Evolutionary conservation across 306 rosid species (phyloP).

Genomic region (Calophaca sinica): DNA sequence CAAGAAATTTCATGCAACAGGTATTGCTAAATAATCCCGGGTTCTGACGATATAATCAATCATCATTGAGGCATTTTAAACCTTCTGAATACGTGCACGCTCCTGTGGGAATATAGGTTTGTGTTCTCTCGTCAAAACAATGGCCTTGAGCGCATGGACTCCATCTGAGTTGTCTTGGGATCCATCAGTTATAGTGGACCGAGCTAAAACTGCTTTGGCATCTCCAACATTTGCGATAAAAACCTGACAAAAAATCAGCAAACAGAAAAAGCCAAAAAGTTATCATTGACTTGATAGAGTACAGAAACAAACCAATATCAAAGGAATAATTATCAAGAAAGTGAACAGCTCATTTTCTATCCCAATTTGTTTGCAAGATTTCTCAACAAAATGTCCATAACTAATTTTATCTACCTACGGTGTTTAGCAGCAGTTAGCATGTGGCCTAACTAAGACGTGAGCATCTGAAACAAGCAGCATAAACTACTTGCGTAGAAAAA

Average conservation of each 20-base stretch:
- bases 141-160: constrained; percentile 67
- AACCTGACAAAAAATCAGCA: constrained; percentile 59
- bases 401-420: constrained; percentile 21
- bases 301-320: constrained; percentile 22
- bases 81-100: constrained; percentile 92
- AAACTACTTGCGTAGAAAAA: not conserved
- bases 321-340: constrained; percentile 13
- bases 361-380: constrained; percentile 19
- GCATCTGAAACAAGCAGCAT: constrained; percentile 20
- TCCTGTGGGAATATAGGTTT: constrained; percentile 89
- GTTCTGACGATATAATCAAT: constrained; percentile 30
- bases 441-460: not conserved
- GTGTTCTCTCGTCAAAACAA: constrained; percentile 92
- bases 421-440: constrained; percentile 3
- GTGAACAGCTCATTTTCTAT: not conserved
- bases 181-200: constrained; percentile 60
- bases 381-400: not conserved
- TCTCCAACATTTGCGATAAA: constrained; percentile 88
- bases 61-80: constrained; percentile 44
- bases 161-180: constrained; percentile 57
- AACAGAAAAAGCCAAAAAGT: constrained; percentile 24
- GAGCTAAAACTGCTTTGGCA: constrained; percentile 92
- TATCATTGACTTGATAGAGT: not conserved
- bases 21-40: constrained; percentile 13
- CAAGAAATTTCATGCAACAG: constrained; percentile 24